A percentile compares a stretch with the other conserved stretches of the same genome.
phyloP scores from a whole-genome alignment of 805 yeast species.

The Teunomyces atbi region DNA sequence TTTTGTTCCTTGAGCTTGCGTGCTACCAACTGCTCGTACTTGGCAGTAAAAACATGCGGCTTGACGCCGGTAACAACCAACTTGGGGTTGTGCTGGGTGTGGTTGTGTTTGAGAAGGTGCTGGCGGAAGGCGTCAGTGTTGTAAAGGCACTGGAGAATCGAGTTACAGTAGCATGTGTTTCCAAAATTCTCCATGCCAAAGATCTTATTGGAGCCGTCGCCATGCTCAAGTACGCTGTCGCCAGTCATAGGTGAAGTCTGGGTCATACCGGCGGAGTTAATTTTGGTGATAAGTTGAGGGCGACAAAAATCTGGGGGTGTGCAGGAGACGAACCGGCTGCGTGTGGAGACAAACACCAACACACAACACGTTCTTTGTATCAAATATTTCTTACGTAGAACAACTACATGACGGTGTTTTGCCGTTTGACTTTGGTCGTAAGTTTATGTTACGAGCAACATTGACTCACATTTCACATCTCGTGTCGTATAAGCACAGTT shows the following conservation, averaged over 20 bases:
- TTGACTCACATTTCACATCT: too few relatives aligned
- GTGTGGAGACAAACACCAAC: neutral
- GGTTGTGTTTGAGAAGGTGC: conserved; percentile 34
- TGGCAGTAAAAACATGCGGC: conserved; percentile 35
- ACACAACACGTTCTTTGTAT: too few relatives aligned
- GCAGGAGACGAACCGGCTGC: neutral
- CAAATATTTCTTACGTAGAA: too few relatives aligned
- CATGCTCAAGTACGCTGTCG: conserved; percentile 23
- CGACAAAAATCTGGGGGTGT: neutral
- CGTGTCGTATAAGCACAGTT: too few relatives aligned
- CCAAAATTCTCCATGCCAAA: conserved; percentile 86
- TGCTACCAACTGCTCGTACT: conserved; percentile 39
- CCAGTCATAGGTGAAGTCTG: neutral
- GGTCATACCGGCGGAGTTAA: neutral
- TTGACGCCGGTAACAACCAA: conserved; percentile 28
- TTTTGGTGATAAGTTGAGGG: neutral
- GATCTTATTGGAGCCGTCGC: conserved; percentile 67
- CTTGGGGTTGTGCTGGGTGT: conserved; percentile 30
- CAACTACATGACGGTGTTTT: too few relatives aligned
- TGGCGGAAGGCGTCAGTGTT: conserved; percentile 70
- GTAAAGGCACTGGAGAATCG: conserved; percentile 84
- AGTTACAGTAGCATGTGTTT: conserved; percentile 92
- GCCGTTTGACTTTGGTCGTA: too few relatives aligned
- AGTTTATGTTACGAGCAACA: too few relatives aligned
- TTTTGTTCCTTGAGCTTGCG: conserved; percentile 32